Percentiles rank a stretch among this genome's conserved stretches.
Evolutionary conservation across 2,329 filamentous ascomycete genomes (phyloP).

Genomic region (Scedosporium dehoogii): DNA sequence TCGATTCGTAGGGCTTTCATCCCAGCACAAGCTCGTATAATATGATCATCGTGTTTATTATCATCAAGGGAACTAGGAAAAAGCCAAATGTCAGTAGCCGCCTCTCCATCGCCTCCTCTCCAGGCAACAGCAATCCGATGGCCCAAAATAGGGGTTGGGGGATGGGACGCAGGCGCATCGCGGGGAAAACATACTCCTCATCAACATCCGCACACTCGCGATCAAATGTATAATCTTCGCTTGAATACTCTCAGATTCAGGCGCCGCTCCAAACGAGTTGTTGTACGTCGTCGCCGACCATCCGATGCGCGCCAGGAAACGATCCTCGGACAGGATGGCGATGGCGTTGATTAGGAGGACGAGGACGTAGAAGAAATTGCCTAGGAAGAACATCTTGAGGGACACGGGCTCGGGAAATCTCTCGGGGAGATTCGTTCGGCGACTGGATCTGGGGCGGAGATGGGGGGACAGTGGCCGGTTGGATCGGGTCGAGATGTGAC

Average conservation of each 20-base stretch:
- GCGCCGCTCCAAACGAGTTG: constrained; percentile 63
- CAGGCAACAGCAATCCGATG: background rate
- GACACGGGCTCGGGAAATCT: too few species aligned
- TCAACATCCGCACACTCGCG: constrained; percentile 79
- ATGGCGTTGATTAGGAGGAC: constrained; percentile 90
- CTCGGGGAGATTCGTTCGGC: too few species aligned
- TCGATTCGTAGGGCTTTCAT: constrained; percentile 26
- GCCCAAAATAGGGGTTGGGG: background rate
- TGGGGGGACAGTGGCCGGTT: too few species aligned
- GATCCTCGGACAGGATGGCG: constrained; percentile 87
- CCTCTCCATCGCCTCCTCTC: background rate
- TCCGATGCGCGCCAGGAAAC: constrained; percentile 79
- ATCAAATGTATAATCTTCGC: constrained; percentile 84
- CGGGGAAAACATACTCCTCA: constrained; percentile 57
- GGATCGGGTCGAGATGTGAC: too few species aligned
- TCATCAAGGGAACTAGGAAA: constrained; percentile 66
- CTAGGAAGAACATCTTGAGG: background rate
- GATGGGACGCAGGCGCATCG: background rate
- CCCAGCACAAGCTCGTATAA: constrained; percentile 71
- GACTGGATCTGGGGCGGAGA: too few species aligned
- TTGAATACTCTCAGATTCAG: constrained; percentile 66
- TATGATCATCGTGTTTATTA: constrained; percentile 74
- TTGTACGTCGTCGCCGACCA: constrained; percentile 63
- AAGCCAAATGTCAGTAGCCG: background rate
- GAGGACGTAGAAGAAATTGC: constrained; percentile 35